phyloP scores from a whole-genome alignment of 345 rosid genomes.

The Litchi chinensis region DNA sequence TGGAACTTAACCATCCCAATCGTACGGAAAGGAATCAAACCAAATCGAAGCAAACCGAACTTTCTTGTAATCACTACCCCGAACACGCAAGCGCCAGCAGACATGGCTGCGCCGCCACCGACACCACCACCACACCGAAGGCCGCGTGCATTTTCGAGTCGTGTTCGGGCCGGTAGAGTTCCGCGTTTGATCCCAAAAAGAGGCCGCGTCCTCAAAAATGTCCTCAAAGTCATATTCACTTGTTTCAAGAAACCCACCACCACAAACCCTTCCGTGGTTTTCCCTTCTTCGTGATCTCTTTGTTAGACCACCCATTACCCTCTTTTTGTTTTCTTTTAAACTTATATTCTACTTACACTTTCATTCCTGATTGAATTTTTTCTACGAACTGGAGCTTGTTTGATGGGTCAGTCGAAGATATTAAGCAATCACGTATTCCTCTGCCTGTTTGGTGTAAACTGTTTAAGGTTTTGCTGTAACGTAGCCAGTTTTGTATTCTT shows the following conservation, averaged over 20 bases:
- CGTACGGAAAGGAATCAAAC: not conserved
- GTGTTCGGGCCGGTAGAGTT: not conserved
- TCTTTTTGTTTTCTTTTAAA: not conserved
- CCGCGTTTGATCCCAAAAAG: constrained; percentile 49
- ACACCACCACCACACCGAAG: not conserved
- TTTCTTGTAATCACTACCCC: not conserved
- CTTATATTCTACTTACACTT: not conserved
- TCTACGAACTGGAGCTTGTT: not conserved
- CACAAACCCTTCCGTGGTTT: not conserved
- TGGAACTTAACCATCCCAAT: too few relatives aligned
- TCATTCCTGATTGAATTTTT: not conserved
- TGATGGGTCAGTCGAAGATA: not conserved
- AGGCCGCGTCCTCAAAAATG: constrained; percentile 46
- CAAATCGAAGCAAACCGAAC: not conserved
- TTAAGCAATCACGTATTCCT: not conserved
- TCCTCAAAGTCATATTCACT: constrained; percentile 25
- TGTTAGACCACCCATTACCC: not conserved
- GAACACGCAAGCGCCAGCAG: not conserved
- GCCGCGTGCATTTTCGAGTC: too few relatives aligned
- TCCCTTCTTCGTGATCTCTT: not conserved
- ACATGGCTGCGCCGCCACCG: not conserved
- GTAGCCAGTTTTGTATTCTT: not conserved
- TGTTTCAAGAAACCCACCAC: constrained; percentile 18
- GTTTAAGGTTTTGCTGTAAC: not conserved
- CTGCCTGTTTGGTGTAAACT: not conserved